A percentile compares a stretch with the other conserved stretches of the same genome.
Evolutionary conservation across 257 asterid species (phyloP).

Genomic region (Ophiorrhiza pumila): DNA sequence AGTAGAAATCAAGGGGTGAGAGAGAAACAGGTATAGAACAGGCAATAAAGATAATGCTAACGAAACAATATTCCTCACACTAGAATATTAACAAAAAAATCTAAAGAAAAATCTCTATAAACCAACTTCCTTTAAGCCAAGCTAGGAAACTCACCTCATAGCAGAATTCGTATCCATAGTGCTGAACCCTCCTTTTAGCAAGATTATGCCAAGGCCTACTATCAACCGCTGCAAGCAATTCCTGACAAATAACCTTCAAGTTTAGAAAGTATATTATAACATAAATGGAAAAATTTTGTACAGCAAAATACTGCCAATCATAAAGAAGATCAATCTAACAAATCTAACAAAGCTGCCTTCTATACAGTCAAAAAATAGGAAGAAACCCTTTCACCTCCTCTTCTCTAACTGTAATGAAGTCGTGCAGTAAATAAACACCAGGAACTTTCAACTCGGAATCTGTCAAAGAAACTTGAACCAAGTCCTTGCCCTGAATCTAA

Average conservation of each 20-base stretch:
- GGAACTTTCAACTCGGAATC: constrained; percentile 81
- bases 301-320: background rate
- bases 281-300: background rate
- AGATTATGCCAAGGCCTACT: constrained; percentile 67
- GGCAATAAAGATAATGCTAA: background rate
- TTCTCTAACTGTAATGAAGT: constrained; percentile 63
- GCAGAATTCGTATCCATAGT: constrained; percentile 83
- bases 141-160: constrained; percentile 54
- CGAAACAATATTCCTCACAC: background rate
- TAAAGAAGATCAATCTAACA: background rate
- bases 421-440: constrained; percentile 67
- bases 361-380: background rate
- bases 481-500: constrained; percentile 42
- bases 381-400: constrained; percentile 67
- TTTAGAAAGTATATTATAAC: background rate
- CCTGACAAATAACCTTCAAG: constrained; percentile 41
- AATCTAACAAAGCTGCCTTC: background rate
- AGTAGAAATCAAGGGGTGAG: background rate
- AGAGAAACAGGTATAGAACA: background rate
- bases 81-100: background rate
- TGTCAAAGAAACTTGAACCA: constrained; percentile 55
- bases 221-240: constrained; percentile 81
- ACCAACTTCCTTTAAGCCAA: background rate
- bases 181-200: constrained; percentile 95
- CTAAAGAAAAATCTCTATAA: background rate